Evolutionary conservation across 176 grass and related monocot genomes (phyloP).

Genomic region (Otatea glauca): DNA sequence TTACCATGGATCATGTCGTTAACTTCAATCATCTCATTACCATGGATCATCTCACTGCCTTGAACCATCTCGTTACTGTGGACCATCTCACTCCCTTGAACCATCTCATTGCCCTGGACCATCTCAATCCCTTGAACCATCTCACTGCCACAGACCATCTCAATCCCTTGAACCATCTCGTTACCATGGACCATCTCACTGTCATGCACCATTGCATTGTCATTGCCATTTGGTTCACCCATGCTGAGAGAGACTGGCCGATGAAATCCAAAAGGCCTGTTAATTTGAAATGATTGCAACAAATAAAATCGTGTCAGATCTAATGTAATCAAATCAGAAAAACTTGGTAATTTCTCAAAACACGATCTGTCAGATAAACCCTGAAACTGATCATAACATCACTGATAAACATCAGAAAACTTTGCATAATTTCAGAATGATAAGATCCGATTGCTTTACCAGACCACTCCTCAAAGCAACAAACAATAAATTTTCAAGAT

Average conservation of each 20-base stretch:
- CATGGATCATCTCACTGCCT: slow-evolving; percentile 32
- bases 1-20: slow-evolving; percentile 42
- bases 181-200: slow-evolving; percentile 42
- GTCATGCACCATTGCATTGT: slow-evolving; percentile 38
- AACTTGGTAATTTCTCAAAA: not conserved
- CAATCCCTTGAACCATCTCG: slow-evolving; percentile 37
- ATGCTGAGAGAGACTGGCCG: slow-evolving; percentile 37
- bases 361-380: not conserved
- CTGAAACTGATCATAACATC: not conserved
- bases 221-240: slow-evolving; percentile 54
- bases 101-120: slow-evolving; percentile 13
- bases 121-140: slow-evolving; percentile 43
- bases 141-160: slow-evolving; percentile 29
- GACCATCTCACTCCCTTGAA: slow-evolving; percentile 28
- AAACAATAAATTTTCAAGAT: not conserved
- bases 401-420: slow-evolving; percentile 5
- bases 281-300: not conserved
- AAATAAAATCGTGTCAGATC: slow-evolving; percentile 30
- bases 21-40: slow-evolving; percentile 47
- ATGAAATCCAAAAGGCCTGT: slow-evolving; percentile 27
- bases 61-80: slow-evolving; percentile 42
- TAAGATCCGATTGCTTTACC: not conserved
- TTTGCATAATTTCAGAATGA: not conserved
- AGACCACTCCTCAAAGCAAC: not conserved
- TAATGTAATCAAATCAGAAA: slow-evolving; percentile 24